A percentile compares a stretch with the other conserved stretches of the same genome.
Evolutionary conservation across 1,284 basidiomycete species (phyloP).

Genomic region (Rhodotorula sp.): DNA sequence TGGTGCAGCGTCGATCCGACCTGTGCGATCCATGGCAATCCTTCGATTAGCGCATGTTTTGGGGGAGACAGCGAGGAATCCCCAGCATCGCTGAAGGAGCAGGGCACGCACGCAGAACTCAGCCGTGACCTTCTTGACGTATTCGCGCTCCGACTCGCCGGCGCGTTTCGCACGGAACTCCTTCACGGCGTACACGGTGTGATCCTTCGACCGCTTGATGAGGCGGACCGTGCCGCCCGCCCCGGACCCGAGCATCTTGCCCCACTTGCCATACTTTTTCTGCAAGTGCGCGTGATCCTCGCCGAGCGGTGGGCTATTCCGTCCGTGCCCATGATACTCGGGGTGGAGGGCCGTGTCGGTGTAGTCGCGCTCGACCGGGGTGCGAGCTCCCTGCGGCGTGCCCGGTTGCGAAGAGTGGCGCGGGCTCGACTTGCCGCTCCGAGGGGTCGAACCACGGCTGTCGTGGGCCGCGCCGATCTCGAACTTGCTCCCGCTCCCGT

Average conservation of each 20-base stretch:
- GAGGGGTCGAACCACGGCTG: conserved; percentile 21
- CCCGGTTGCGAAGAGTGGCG: conserved; percentile 22
- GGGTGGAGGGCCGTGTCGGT: conserved; percentile 34
- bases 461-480: conserved; percentile 18
- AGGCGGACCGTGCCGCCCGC: conserved; percentile 96
- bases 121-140: conserved; percentile 97
- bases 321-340: conserved; percentile 43
- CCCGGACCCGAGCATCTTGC: conserved; percentile 87
- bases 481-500: conserved; percentile 15
- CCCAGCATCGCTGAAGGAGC: not conserved
- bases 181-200: conserved; percentile 87
- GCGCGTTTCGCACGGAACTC: conserved; percentile 87
- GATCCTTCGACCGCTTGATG: conserved; percentile 71
- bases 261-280: conserved; percentile 99
- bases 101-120: conserved; percentile 70
- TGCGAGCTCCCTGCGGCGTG: conserved; percentile 33
- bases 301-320: conserved; percentile 49
- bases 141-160: conserved; percentile 91
- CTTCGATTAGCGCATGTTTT: no score
- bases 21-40: no score
- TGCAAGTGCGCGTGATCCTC: conserved; percentile 76
- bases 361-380: conserved; percentile 44
- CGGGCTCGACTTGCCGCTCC: conserved; percentile 38
- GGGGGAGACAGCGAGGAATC: no score
- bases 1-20: conserved; percentile 94